Evolutionary conservation across 805 yeast genomes (phyloP).

Genomic region (Nakazawaea peltata): DNA sequence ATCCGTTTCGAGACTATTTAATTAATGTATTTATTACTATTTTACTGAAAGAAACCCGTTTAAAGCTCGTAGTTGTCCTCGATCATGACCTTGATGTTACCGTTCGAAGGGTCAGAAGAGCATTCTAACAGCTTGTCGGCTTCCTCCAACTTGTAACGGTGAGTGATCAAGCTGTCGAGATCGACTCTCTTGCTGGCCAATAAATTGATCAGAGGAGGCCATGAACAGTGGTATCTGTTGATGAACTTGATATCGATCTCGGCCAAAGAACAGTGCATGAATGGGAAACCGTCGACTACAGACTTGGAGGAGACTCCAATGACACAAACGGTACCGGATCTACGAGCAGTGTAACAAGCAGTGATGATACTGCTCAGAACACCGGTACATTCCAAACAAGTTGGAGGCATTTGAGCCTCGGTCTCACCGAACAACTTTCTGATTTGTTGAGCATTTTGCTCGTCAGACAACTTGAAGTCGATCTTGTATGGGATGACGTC

Average conservation of each 20-base stretch:
- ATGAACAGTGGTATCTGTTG: conserved; percentile 47
- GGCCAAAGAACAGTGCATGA: conserved; percentile 45
- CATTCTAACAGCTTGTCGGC: conserved; percentile 38
- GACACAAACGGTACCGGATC: conserved; percentile 37
- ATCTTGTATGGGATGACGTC: conserved; percentile 36
- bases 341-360: conserved; percentile 35
- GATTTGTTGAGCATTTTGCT: conserved; percentile 31
- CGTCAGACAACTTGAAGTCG: conserved; percentile 20
- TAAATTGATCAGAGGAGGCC: conserved; percentile 49
- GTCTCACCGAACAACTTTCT: conserved; percentile 26
- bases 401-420: conserved; percentile 31
- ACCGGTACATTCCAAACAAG: conserved; percentile 49
- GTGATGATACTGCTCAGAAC: conserved; percentile 39
- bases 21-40: not conserved
- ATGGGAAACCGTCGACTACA: conserved; percentile 38
- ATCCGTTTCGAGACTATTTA: not conserved
- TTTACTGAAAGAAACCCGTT: not conserved
- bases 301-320: conserved; percentile 43
- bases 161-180: conserved; percentile 40
- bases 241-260: conserved; percentile 44
- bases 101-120: conserved; percentile 30
- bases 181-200: conserved; percentile 34
- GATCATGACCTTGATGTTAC: conserved; percentile 40
- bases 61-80: conserved; percentile 20
- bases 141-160: conserved; percentile 36